These are phyloP conservation scores for Hypericum perforatum DNA, from an alignment of 345 rosid species.

Conservation along the genomic window DNA sequence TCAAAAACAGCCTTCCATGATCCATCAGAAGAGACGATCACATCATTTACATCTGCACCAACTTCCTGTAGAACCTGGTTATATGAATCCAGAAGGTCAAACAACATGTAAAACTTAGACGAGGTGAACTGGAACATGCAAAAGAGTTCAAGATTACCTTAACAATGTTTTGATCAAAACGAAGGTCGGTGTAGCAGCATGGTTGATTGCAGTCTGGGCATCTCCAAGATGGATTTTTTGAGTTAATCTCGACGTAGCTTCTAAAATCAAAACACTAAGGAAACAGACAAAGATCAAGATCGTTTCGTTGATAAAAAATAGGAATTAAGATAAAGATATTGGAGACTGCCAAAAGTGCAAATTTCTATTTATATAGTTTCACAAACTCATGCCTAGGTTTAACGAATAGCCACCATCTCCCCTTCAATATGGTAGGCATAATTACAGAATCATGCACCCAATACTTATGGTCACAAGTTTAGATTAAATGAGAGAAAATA, in stretches of 20 bases:
- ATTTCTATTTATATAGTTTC: too few species aligned
- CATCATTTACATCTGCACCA: constrained; percentile 7
- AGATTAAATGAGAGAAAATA: too few species aligned
- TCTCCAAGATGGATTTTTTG: constrained; percentile 8
- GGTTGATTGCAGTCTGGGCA: constrained; percentile 11
- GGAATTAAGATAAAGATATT: too few species aligned
- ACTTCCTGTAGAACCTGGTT: constrained; percentile 8
- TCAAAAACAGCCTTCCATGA: constrained; percentile 12
- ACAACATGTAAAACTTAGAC: too few species aligned
- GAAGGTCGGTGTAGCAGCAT: constrained; percentile 4
- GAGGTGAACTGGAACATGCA: background rate
- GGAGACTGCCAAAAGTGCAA: too few species aligned
- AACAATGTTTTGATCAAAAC: constrained; percentile 8
- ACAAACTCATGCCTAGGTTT: too few species aligned
- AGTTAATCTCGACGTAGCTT: constrained; percentile 5
- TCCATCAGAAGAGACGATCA: constrained; percentile 9
- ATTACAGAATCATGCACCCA: too few species aligned
- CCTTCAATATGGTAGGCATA: too few species aligned
- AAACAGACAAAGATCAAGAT: background rate
- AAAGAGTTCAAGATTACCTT: background rate
- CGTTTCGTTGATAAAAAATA: too few species aligned
- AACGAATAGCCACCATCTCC: too few species aligned
- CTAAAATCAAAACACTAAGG: constrained; percentile 8
- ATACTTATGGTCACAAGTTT: too few species aligned
- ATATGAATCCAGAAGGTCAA: background rate